Base-by-base conservation (phyloP, 495 filamentous ascomycete species). In the Tuber indicum region DNA sequence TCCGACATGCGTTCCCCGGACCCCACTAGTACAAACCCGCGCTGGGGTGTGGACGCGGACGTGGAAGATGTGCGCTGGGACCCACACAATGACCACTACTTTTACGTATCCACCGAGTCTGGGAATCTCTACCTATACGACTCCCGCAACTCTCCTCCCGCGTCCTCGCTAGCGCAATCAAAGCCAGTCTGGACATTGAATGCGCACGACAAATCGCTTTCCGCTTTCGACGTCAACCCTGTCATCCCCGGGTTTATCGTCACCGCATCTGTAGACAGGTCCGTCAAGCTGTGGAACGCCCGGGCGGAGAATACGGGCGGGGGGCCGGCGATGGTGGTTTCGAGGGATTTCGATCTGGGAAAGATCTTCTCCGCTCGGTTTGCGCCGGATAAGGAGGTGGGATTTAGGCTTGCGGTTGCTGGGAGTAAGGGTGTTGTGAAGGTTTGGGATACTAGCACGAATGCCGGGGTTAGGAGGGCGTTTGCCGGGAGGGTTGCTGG, bases 381-480 rank as follows among this genome's bases (percentile, higher is more conserved):
- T 81, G 96, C 91, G 14, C 94, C 96, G 0, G 96, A 99, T 83
- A 79, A 89, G 46, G 93, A 93, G 85, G 93, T 98, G 16, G 92
- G 92, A 47, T 98, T 98, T 86, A 88, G 96, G 71, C 86, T 99
- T 46, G 92, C 94, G 7, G 93, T 99, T 46, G 94, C 94, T 16
- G 96, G 96, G 62, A 97, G 94, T 88, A 97, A 97, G 86, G 96
- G 96, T 3, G 87, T 87, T n/a, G 89, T 97, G 77, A 92, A 95
- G 81, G 88, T 99, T 44, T 99, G 96, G 96, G 96, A 99, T 84
- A 97, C 96, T 5, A 94, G 92, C 79, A 98, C 96, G 16, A 98
- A 98, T 85, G 89, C 87, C 4, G 92, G 93, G 23, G 94, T 99
- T n/a, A 89, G 96, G 75, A 88, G 91, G 75, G 90, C 91, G 14